Evolutionary conservation across 2,329 filamentous ascomycete species (phyloP).

Genomic region (Cytospora mali): DNA sequence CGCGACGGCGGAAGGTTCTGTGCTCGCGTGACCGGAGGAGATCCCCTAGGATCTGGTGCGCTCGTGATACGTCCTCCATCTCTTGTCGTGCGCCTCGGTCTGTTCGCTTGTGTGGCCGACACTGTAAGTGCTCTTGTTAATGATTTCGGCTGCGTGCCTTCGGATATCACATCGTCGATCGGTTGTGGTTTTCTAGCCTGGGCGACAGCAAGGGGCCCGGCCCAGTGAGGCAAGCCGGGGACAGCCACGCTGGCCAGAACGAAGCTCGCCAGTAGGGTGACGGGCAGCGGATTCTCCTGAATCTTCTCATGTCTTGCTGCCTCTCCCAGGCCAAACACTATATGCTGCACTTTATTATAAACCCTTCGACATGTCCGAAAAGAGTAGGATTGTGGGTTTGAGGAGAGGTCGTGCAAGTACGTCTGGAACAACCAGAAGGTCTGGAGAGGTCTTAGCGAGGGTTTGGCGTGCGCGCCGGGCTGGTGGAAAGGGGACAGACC

Average conservation of each 20-base stretch:
- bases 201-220: conserved; percentile 77
- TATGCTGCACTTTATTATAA: conserved; percentile 87
- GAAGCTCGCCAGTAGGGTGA: conserved; percentile 79
- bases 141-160: conserved; percentile 52
- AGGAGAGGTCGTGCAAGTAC: conserved; percentile 78
- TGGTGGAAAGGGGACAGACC: conserved; percentile 52
- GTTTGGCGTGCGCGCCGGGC: conserved; percentile 6
- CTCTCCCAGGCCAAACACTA: conserved; percentile 79
- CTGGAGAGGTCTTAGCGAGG: conserved; percentile 46
- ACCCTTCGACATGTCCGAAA: conserved; percentile 83
- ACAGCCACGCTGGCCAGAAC: conserved; percentile 76
- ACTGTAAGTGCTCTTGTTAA: conserved; percentile 68
- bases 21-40: conserved; percentile 27
- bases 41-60: conserved; percentile 43
- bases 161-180: conserved; percentile 62
- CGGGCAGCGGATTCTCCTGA: conserved; percentile 78
- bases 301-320: conserved; percentile 72
- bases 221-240: conserved; percentile 75
- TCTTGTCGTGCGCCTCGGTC: conserved; percentile 49
- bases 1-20: conserved; percentile 31
- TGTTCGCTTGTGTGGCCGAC: conserved; percentile 47
- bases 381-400: conserved; percentile 72
- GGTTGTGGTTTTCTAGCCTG: conserved; percentile 77
- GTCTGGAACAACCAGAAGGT: conserved; percentile 92
- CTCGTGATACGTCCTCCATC: conserved; percentile 51